phyloP scores from a whole-genome alignment of 305 asterid genomes.

The Rubia balearica region DNA sequence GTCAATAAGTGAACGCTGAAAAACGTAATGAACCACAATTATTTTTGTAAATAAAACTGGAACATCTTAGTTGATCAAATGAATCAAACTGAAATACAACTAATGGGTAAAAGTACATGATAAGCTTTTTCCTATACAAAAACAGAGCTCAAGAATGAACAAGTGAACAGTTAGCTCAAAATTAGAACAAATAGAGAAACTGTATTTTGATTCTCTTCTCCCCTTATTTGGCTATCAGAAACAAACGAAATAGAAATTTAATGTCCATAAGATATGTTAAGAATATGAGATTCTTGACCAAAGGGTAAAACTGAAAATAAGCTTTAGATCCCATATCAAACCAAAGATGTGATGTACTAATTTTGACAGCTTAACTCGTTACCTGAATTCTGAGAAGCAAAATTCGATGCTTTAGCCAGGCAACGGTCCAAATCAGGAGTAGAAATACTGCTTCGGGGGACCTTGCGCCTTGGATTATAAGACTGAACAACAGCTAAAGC shows the following conservation, averaged over 20 bases:
- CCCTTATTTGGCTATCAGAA: neutral
- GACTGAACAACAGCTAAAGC: conserved; percentile 91
- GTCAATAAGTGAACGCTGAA: neutral
- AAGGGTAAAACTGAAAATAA: neutral
- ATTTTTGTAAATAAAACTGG: neutral
- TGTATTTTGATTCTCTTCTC: neutral
- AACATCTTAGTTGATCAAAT: neutral
- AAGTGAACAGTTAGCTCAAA: neutral
- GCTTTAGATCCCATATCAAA: neutral
- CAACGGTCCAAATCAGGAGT: conserved; percentile 66
- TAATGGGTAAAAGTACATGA: neutral
- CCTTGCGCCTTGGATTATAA: conserved; percentile 71
- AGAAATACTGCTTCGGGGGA: conserved; percentile 69
- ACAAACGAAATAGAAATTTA: neutral
- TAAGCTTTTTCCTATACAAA: neutral
- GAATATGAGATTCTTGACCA: neutral
- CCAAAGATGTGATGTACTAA: neutral
- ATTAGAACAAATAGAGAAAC: neutral
- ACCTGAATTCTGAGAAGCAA: conserved; percentile 86
- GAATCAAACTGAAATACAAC: neutral
- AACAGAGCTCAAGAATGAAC: neutral
- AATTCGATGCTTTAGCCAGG: conserved; percentile 73
- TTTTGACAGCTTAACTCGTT: neutral
- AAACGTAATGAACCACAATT: neutral
- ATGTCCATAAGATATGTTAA: neutral